Evolutionary conservation across 257 asterid genomes (phyloP).

Genomic region (Apocynum venetum): DNA sequence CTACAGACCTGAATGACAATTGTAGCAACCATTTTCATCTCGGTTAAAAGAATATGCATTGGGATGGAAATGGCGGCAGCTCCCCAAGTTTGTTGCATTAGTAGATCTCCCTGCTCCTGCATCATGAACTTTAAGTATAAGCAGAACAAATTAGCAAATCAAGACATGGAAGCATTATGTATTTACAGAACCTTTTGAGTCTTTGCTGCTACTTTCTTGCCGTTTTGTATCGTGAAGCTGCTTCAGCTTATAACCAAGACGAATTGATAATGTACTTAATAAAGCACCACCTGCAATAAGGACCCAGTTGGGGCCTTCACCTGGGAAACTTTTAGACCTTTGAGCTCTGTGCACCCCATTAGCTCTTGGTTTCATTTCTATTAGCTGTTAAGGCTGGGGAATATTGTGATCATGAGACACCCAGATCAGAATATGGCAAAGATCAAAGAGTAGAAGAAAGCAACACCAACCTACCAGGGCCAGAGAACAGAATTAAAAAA

Average conservation of each 20-base stretch:
- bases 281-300: slow-evolving; percentile 79
- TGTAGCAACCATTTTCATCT: slow-evolving; percentile 52
- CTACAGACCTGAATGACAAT: slow-evolving; percentile 42
- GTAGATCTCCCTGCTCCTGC: slow-evolving; percentile 52
- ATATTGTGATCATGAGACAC: slow-evolving; percentile 28
- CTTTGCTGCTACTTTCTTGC: slow-evolving; percentile 33
- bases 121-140: slow-evolving; percentile 25
- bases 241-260: slow-evolving; percentile 78
- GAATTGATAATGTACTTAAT: slow-evolving; percentile 69
- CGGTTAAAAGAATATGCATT: slow-evolving; percentile 42
- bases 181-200: slow-evolving; percentile 42
- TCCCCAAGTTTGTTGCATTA: slow-evolving; percentile 42
- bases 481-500: neutral
- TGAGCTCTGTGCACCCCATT: slow-evolving; percentile 35
- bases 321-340: slow-evolving; percentile 42
- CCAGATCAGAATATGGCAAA: slow-evolving; percentile 3
- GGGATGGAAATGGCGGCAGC: slow-evolving; percentile 51
- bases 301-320: slow-evolving; percentile 78
- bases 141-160: slow-evolving; percentile 16
- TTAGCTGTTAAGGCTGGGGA: slow-evolving; percentile 21
- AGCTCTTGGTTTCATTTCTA: slow-evolving; percentile 52
- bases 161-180: neutral
- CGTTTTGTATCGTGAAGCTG: slow-evolving; percentile 64
- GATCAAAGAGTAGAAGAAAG: neutral
- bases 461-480: slow-evolving; percentile 4